These are phyloP conservation scores for Paralagenidium karlingii DNA, from an alignment of 352 stramenopile species.

Conservation along the genomic window DNA sequence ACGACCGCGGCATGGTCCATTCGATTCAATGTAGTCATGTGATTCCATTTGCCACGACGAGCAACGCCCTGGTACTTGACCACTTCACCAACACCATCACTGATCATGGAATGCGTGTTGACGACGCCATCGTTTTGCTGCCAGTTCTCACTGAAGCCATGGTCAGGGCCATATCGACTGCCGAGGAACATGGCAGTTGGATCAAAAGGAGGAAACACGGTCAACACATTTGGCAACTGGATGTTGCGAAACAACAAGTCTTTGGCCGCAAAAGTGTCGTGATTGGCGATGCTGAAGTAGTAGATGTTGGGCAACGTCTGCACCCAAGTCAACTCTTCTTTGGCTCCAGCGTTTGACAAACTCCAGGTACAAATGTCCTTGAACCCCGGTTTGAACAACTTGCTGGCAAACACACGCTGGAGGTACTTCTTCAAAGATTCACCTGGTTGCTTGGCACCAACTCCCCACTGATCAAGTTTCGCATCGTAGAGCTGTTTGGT, in stretches of 20 bases:
- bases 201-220: slow-evolving; percentile 25
- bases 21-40: no score
- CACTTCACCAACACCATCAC: no score
- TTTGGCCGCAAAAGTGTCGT: slow-evolving; percentile 18
- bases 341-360: slow-evolving; percentile 25
- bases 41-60: no score
- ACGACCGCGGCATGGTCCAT: no score
- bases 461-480: slow-evolving; percentile 3
- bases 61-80: no score
- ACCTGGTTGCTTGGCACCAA: slow-evolving; percentile 3
- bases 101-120: neutral
- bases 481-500: slow-evolving; percentile 13
- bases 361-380: no score
- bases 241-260: slow-evolving; percentile 23
- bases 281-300: slow-evolving; percentile 41
- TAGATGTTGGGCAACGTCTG: slow-evolving; percentile 34
- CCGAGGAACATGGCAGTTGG: slow-evolving; percentile 19
- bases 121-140: slow-evolving; percentile 20
- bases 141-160: slow-evolving; percentile 17
- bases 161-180: slow-evolving; percentile 16
- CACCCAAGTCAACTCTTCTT: slow-evolving; percentile 36
- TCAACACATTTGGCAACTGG: slow-evolving; percentile 25
- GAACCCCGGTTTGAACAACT: slow-evolving; percentile 20
- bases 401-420: slow-evolving; percentile 19
- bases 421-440: slow-evolving; percentile 21